Evolutionary conservation across 106 monocot species (phyloP).

Genomic region (Ottelia alismoides): DNA sequence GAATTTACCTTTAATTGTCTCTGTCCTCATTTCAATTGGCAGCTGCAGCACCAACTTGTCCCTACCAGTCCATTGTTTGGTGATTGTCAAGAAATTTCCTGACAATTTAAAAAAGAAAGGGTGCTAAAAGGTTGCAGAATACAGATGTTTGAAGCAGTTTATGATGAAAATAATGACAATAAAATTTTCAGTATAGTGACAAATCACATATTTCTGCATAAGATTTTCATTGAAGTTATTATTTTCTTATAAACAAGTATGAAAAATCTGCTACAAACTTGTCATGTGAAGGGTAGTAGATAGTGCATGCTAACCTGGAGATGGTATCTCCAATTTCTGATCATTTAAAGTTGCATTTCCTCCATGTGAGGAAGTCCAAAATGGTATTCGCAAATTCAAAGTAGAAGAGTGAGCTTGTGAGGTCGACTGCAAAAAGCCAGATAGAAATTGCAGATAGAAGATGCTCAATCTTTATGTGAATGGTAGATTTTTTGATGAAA

Average conservation of each 20-base stretch:
- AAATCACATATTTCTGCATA: too few species aligned
- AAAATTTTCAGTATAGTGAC: background rate
- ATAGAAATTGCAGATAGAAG: background rate
- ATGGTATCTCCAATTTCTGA: background rate
- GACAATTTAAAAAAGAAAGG: background rate
- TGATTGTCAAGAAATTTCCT: background rate
- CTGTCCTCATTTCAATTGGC: constrained; percentile 6
- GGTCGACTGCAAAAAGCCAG: background rate
- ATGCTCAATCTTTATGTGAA: background rate
- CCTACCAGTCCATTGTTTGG: background rate
- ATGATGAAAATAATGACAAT: background rate
- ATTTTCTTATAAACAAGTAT: background rate
- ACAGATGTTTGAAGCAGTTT: background rate
- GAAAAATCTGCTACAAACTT: background rate
- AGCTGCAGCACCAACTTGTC: background rate
- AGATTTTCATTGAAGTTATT: background rate
- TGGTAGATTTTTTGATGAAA: background rate
- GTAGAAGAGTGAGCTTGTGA: background rate
- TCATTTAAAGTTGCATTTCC: background rate
- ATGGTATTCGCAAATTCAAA: background rate
- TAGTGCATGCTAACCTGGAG: background rate
- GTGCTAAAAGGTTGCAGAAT: background rate
- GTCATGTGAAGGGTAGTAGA: background rate
- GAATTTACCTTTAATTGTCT: constrained; percentile 8
- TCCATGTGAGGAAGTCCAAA: background rate